Evolutionary conservation across 164 flowering plant species (phyloP).

Genomic region (Magnolia changhungtana): DNA sequence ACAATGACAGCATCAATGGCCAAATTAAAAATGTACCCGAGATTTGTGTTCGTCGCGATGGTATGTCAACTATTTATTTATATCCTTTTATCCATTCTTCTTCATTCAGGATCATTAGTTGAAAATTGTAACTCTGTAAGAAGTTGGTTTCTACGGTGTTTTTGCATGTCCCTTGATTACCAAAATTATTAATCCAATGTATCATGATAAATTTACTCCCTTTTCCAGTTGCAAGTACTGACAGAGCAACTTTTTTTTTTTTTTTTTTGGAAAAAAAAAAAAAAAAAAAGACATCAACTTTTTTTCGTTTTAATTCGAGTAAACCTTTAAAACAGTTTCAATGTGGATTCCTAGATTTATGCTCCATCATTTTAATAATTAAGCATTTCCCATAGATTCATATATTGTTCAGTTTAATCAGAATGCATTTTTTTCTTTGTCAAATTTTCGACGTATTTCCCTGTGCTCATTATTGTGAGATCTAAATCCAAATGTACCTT

Average conservation of each 20-base stretch:
- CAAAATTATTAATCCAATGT: neutral
- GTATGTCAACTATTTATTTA: constrained; percentile 32
- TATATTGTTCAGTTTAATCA: too few species aligned
- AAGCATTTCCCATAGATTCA: too few species aligned
- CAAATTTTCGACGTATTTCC: too few species aligned
- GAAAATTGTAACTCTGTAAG: neutral
- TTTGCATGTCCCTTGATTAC: neutral
- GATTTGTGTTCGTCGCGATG: constrained; percentile 87
- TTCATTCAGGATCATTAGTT: neutral
- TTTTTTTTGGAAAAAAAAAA: too few species aligned
- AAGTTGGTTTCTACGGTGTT: neutral
- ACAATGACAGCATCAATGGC: constrained; percentile 86
- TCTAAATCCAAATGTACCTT: too few species aligned
- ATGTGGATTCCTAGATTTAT: too few species aligned
- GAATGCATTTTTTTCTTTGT: too few species aligned
- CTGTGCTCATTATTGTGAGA: too few species aligned
- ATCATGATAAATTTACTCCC: neutral
- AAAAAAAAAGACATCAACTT: too few species aligned
- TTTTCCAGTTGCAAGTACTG: neutral
- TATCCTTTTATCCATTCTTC: neutral
- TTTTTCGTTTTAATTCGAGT: too few species aligned
- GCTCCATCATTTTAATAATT: too few species aligned
- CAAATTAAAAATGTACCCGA: constrained; percentile 78
- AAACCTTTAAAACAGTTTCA: too few species aligned
- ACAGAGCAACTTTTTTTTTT: neutral